Evolutionary conservation across 2,329 filamentous ascomycete genomes (phyloP), one percentile per base, ranked within the genome.

Genomic region (Botrytis byssoidea): DNA sequence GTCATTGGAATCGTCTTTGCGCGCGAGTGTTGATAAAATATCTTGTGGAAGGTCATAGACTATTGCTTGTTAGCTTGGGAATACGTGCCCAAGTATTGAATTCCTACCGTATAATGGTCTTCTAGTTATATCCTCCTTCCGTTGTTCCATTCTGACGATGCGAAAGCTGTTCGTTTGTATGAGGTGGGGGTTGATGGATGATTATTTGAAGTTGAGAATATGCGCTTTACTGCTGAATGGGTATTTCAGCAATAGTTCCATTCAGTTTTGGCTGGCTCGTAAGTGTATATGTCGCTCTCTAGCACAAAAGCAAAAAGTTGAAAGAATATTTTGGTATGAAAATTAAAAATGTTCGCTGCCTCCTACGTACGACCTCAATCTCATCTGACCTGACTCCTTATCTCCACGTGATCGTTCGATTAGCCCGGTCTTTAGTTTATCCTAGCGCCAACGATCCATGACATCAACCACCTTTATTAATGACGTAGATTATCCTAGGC

Each of bases 71-170:
- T 74, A 79, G 74, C 25, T 67, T 32, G 63, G 22, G 8, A 8
- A 0, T 48, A 46, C 16, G 22, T 37, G 20, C 35, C 22, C 16
- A 61, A 40, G 66, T 8, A 20, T 20, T 37, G 16, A 10, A 37
- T 32, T 32, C 60, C 66, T 79, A 84, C 83, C 79, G 75, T 84
- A 84, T 55, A 84, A 75, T 4, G 83, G 82, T 32, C 82, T 78
- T 72, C 82, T 79, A 44, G 82, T 79, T 40, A 83, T 63, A 64
- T 83, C 82, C 70, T 83, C 82, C 73, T 81, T 80, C 76, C 80
- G 76, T 73, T 80, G 76, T 37, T 81, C 80, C 79, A 80, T 81
- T 35, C 32, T 71, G 60, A 61, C 68, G 40, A 46, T 37, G 46
- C 59, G 37, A 66, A 48, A 46, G 16, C 25, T 25, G 46, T 14